Percentiles rank a stretch among this genome's conserved stretches.
phyloP scores from a whole-genome alignment of 1,284 basidiomycete genomes.

The Serendipita sp. region DNA sequence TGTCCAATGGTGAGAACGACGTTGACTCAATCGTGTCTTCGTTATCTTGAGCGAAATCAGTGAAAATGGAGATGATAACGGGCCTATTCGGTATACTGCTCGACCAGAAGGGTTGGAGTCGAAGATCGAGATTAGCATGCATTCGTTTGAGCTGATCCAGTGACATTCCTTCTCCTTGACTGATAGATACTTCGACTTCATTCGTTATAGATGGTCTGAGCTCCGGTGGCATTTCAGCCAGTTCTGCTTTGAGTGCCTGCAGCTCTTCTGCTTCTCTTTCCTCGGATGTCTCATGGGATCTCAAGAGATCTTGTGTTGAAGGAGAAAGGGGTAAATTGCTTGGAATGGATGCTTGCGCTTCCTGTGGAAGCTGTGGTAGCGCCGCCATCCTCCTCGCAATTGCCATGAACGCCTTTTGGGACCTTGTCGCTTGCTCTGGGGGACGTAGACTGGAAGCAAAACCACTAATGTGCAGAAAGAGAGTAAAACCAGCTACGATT shows the following conservation, averaged over 20 bases:
- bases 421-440: slow-evolving; percentile 48
- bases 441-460: slow-evolving; percentile 51
- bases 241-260: slow-evolving; percentile 33
- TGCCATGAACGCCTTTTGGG: slow-evolving; percentile 60
- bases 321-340: background rate
- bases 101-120: slow-evolving; percentile 67
- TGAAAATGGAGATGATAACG: slow-evolving; percentile 42
- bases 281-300: slow-evolving; percentile 40
- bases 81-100: slow-evolving; percentile 45
- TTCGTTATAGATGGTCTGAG: slow-evolving; percentile 10
- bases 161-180: slow-evolving; percentile 10
- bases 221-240: slow-evolving; percentile 18
- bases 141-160: slow-evolving; percentile 34
- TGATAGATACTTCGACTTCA: slow-evolving; percentile 8
- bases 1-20: slow-evolving; percentile 13
- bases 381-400: slow-evolving; percentile 53
- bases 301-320: slow-evolving; percentile 20
- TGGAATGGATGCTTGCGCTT: slow-evolving; percentile 14
- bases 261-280: slow-evolving; percentile 45
- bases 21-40: slow-evolving; percentile 12
- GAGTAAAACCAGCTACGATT: slow-evolving; percentile 39
- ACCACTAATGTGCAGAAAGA: slow-evolving; percentile 62
- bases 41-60: slow-evolving; percentile 21
- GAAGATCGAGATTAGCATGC: slow-evolving; percentile 58
- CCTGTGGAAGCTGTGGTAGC: background rate